Evolutionary conservation across 192 early-diverging fungal species (phyloP).

Genomic region (Gaertneriomyces semiglobifer): DNA sequence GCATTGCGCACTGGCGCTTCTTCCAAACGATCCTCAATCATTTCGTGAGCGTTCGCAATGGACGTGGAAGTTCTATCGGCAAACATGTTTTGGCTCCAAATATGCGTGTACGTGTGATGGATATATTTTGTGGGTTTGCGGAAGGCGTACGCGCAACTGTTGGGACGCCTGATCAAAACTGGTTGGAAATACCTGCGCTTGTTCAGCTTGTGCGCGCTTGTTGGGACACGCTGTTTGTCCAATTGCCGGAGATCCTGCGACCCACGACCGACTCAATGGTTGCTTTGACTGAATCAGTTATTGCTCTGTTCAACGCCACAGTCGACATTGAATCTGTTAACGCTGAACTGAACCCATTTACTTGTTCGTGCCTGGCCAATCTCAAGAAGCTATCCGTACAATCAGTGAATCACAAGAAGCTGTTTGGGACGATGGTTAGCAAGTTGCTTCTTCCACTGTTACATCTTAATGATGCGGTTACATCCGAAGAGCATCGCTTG

Average conservation of each 20-base stretch:
- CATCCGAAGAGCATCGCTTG: too few species aligned
- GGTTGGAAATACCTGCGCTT: neutral
- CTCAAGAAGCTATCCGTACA: slow-evolving; percentile 7
- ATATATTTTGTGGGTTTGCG: too few species aligned
- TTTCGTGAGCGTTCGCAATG: neutral
- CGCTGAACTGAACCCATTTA: too few species aligned
- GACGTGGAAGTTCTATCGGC: neutral
- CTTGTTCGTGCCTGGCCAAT: neutral
- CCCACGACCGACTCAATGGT: neutral
- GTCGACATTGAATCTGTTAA: too few species aligned
- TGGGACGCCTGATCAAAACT: too few species aligned
- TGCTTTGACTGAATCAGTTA: too few species aligned
- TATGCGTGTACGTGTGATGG: too few species aligned
- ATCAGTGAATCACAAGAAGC: slow-evolving; percentile 26
- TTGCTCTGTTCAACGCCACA: neutral
- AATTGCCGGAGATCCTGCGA: slow-evolving; percentile 17
- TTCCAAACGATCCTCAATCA: neutral
- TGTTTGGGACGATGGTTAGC: slow-evolving; percentile 10
- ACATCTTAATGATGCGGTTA: too few species aligned
- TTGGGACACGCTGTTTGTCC: neutral
- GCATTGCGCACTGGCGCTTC: neutral
- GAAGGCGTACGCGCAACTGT: too few species aligned
- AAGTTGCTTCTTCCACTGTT: slow-evolving; percentile 18
- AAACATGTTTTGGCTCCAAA: neutral
- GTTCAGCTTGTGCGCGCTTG: slow-evolving; percentile 1